Conservation (phyloP, 2,329 filamentous ascomycete species). For the Apiospora koreana region DNA sequence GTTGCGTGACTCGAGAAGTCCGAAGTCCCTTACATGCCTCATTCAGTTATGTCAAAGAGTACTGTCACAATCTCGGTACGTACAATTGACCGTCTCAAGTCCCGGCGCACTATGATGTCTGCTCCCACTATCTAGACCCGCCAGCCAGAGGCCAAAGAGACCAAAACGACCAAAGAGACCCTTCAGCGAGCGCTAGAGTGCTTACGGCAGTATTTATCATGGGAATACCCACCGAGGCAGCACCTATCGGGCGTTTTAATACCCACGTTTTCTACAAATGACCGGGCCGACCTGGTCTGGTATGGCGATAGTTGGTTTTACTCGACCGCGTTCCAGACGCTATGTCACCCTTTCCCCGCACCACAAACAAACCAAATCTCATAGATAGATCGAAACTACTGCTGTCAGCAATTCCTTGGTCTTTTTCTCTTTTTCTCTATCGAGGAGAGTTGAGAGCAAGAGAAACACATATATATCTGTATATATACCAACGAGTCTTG, state of each 20-base stretch:
- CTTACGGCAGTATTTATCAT: background rate
- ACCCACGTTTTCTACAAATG: background rate
- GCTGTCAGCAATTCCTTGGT: background rate
- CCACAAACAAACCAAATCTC: constrained; percentile 1
- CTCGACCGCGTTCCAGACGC: background rate
- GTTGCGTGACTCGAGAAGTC: background rate
- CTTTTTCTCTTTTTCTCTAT: background rate
- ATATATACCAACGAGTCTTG: background rate
- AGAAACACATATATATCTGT: background rate
- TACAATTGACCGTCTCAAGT: background rate
- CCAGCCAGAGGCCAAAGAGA: background rate
- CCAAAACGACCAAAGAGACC: background rate
- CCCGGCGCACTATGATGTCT: background rate
- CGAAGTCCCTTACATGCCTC: background rate
- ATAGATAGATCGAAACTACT: background rate
- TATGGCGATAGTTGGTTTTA: background rate
- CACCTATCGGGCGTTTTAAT: constrained; percentile 2
- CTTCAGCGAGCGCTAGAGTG: background rate
- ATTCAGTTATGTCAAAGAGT: background rate
- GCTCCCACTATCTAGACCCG: background rate
- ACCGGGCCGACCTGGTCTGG: background rate
- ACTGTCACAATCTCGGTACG: background rate
- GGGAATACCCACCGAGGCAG: background rate
- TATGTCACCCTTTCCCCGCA: background rate
- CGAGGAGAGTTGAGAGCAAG: background rate